Evolutionary conservation across 352 stramenopile genomes (phyloP).

Genomic region (Phytopythium litorale): DNA sequence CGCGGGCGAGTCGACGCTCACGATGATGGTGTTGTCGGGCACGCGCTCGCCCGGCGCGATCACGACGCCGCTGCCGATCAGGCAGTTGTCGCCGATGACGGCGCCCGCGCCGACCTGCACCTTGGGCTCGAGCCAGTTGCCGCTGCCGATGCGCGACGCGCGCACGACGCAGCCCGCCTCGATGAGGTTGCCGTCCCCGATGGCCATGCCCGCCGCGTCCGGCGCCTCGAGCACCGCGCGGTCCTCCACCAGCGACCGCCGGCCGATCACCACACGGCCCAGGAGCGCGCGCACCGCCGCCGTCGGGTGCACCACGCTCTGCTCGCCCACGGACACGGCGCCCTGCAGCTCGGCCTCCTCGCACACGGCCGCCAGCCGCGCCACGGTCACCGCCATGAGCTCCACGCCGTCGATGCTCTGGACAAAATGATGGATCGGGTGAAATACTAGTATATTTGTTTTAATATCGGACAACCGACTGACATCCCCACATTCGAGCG

Average conservation of each 20-base stretch:
- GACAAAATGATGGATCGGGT: no score
- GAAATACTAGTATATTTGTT: no score
- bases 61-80: conserved; percentile 80
- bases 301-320: conserved; percentile 49
- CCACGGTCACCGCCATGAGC: conserved; percentile 18
- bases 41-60: conserved; percentile 56
- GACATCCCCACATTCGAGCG: neutral
- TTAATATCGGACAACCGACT: no score
- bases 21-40: conserved; percentile 70
- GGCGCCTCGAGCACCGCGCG: conserved; percentile 32
- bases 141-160: conserved; percentile 45
- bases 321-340: conserved; percentile 30
- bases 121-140: conserved; percentile 83
- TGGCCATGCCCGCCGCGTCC: conserved; percentile 27
- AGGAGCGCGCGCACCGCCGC: conserved; percentile 29
- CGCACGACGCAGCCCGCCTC: conserved; percentile 71
- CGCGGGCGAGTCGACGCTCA: conserved; percentile 39
- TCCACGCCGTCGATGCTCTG: no score
- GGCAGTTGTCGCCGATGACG: conserved; percentile 73
- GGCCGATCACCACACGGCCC: conserved; percentile 43
- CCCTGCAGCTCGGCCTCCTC: conserved; percentile 41
- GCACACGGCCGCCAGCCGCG: conserved; percentile 39
- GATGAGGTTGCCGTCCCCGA: conserved; percentile 75
- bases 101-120: conserved; percentile 39
- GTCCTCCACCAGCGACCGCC: conserved; percentile 76